A percentile compares a stretch with the other conserved stretches of the same genome.
These are phyloP conservation scores for Lagenaria siceraria DNA, from an alignment of 306 rosid species.

Conservation along the genomic window DNA sequence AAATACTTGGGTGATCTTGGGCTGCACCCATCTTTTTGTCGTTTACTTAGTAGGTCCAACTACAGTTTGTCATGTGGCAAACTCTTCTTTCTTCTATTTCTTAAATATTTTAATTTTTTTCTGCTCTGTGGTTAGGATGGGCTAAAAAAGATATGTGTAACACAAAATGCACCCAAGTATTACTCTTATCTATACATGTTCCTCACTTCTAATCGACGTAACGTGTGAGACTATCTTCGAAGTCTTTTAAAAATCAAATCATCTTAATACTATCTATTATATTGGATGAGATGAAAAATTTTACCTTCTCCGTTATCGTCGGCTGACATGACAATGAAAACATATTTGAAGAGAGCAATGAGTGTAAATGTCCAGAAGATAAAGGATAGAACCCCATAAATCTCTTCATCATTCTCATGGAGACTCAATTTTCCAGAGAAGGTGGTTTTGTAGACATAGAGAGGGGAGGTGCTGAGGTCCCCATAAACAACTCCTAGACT, in stretches of 20 bases:
- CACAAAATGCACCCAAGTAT: too few species aligned
- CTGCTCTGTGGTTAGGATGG: too few species aligned
- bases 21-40: too few species aligned
- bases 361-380: conserved; percentile 74
- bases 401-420: conserved; percentile 61
- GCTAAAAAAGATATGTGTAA: too few species aligned
- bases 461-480: conserved; percentile 75
- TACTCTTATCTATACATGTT: too few species aligned
- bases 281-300: neutral
- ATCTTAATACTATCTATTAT: neutral
- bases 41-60: too few species aligned
- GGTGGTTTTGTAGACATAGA: conserved; percentile 71
- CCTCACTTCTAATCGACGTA: neutral
- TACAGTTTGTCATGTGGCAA: too few species aligned
- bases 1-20: too few species aligned
- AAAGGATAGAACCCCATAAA: conserved; percentile 66
- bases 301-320: conserved; percentile 84
- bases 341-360: conserved; percentile 65
- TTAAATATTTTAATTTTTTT: too few species aligned
- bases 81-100: too few species aligned
- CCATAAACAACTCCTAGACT: conserved; percentile 87
- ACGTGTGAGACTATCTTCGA: neutral
- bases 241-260: neutral
- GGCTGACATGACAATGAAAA: conserved; percentile 61
- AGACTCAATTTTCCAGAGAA: conserved; percentile 65